A percentile compares a stretch with the other conserved stretches of the same genome.
These are phyloP conservation scores for Umbellularia californica DNA, from an alignment of 164 flowering plant species.

Conservation along the genomic window DNA sequence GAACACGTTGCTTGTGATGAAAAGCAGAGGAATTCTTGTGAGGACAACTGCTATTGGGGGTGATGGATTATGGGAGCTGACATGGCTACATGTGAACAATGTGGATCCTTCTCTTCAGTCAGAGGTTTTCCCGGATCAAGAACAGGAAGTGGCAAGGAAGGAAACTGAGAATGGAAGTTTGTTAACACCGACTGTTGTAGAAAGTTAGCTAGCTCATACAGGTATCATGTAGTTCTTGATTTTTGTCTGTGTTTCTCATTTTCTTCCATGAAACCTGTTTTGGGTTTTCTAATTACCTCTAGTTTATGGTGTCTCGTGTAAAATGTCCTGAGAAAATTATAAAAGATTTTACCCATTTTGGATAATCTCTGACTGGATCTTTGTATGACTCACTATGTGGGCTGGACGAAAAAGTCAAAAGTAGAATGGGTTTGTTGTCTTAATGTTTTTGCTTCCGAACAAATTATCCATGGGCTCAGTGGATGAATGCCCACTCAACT, in stretches of 20 bases:
- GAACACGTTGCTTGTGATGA: slow-evolving; percentile 34
- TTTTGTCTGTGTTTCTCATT: background rate
- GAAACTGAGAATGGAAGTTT: slow-evolving; percentile 6
- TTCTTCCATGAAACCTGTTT: background rate
- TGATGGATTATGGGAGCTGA: slow-evolving; percentile 34
- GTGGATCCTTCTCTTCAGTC: slow-evolving; percentile 29
- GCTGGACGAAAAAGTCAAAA: no score
- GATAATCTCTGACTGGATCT: no score
- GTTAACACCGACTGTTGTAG: background rate
- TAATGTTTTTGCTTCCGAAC: no score
- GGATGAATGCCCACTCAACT: no score
- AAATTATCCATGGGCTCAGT: no score
- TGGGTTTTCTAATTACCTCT: background rate
- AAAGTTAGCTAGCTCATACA: background rate
- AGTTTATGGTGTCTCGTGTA: background rate
- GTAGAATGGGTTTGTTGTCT: no score
- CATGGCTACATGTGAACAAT: slow-evolving; percentile 33
- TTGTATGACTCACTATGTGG: no score
- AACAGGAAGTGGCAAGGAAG: slow-evolving; percentile 11
- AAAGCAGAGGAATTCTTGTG: slow-evolving; percentile 23
- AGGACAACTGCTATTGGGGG: slow-evolving; percentile 30
- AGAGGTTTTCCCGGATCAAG: slow-evolving; percentile 33
- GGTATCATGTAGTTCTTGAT: background rate
- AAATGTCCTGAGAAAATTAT: background rate
- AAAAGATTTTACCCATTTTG: background rate